Evolutionary conservation across 768 basidiomycete species (phyloP).

Genomic region (Mycena haematopus): DNA sequence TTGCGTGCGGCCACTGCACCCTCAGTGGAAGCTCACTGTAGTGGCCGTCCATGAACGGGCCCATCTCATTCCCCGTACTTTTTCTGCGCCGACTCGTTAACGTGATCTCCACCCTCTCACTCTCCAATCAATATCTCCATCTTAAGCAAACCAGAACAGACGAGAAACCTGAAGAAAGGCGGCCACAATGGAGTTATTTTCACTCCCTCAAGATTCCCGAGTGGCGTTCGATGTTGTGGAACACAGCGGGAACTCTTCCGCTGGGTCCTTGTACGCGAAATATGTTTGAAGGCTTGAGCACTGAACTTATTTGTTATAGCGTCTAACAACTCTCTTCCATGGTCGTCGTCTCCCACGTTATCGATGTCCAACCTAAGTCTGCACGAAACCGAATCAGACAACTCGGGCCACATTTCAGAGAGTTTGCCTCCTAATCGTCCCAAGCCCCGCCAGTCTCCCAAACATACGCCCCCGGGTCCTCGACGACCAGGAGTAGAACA

Average conservation of each 20-base stretch:
- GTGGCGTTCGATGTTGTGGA: conserved; percentile 21
- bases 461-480: conserved; percentile 16
- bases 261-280: background rate
- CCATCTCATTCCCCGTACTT: conserved; percentile 43
- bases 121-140: conserved; percentile 66
- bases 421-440: conserved; percentile 14
- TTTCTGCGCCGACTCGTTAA: conserved; percentile 72
- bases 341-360: conserved; percentile 5
- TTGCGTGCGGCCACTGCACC: conserved; percentile 8
- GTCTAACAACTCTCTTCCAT: conserved; percentile 8
- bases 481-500: conserved; percentile 29
- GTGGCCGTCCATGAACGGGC: conserved; percentile 19
- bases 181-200: background rate
- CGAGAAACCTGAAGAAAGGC: conserved; percentile 13
- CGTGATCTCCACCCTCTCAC: conserved; percentile 70
- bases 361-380: conserved; percentile 20
- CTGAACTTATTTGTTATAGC: background rate
- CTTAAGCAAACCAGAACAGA: conserved; percentile 30
- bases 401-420: conserved; percentile 2
- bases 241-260: background rate
- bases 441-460: conserved; percentile 22
- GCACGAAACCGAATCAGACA: conserved; percentile 16
- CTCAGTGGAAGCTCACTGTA: background rate
- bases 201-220: conserved; percentile 12
- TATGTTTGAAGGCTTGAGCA: background rate